Conservation (phyloP, 352 stramenopile genomes). For the Globisporangium canariense region DNA sequence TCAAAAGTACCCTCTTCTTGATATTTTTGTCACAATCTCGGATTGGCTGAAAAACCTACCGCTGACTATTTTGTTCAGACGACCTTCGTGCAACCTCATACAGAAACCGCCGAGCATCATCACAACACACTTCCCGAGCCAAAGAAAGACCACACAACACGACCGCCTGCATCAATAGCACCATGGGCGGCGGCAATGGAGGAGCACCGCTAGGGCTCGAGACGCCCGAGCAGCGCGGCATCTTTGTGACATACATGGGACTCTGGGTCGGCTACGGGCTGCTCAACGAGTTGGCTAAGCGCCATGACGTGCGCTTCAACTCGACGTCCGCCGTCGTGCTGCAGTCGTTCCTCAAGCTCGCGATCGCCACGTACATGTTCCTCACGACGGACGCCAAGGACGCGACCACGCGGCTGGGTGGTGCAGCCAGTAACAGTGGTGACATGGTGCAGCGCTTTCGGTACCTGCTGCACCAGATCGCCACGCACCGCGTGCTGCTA, state of each 20-base stretch:
- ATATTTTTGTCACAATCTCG: background rate
- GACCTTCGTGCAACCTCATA: background rate
- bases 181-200: background rate
- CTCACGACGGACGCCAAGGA: conserved; percentile 39
- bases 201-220: conserved; percentile 64
- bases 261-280: conserved; percentile 79
- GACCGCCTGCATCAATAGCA: background rate
- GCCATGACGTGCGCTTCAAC: conserved; percentile 63
- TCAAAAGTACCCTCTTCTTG: background rate
- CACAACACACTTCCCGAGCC: background rate
- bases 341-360: conserved; percentile 70
- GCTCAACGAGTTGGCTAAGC: conserved; percentile 77
- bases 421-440: conserved; percentile 8
- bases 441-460: conserved; percentile 24
- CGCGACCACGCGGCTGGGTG: background rate
- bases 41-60: background rate
- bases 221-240: conserved; percentile 58
- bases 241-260: conserved; percentile 79
- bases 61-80: background rate
- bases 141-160: background rate
- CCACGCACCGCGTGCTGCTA: conserved; percentile 41
- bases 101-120: conserved; percentile 1
- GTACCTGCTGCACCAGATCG: conserved; percentile 35
- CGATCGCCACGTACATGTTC: conserved; percentile 69
- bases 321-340: conserved; percentile 72